These are phyloP conservation scores for Backusella morwellensis DNA, from an alignment of 192 early-diverging fungal species.

Conservation along the genomic window DNA sequence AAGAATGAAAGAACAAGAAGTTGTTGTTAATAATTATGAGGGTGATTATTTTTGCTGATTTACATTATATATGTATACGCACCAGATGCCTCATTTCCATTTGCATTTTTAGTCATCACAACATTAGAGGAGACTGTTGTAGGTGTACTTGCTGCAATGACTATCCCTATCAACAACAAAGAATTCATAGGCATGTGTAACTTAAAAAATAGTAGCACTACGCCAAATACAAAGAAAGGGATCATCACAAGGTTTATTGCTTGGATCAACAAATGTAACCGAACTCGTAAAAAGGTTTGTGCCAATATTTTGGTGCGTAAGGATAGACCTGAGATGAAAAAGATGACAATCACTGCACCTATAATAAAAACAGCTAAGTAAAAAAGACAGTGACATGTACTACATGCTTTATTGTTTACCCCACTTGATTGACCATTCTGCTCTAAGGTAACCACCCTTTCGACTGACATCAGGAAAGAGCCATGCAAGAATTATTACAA, in stretches of 20 bases:
- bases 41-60: not conserved
- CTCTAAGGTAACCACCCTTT: constrained; percentile 43
- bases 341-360: constrained; percentile 37
- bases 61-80: not conserved
- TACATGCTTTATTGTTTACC: constrained; percentile 26
- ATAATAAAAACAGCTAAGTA: not conserved
- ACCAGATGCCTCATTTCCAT: constrained; percentile 59
- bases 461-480: constrained; percentile 56
- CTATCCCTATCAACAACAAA: constrained; percentile 56
- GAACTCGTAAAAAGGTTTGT: constrained; percentile 31
- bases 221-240: constrained; percentile 58
- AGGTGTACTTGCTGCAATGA: constrained; percentile 61
- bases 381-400: not conserved
- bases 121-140: constrained; percentile 77
- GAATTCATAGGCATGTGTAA: constrained; percentile 45
- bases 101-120: constrained; percentile 70
- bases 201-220: constrained; percentile 48
- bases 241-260: constrained; percentile 54
- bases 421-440: constrained; percentile 68
- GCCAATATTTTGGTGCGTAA: constrained; percentile 30
- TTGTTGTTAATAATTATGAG: not conserved
- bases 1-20: not conserved
- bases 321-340: constrained; percentile 36
- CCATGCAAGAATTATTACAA: constrained; percentile 60
- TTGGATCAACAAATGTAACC: constrained; percentile 63